phyloP scores from a whole-genome alignment of 805 yeast species.

The Torulaspora indica region DNA sequence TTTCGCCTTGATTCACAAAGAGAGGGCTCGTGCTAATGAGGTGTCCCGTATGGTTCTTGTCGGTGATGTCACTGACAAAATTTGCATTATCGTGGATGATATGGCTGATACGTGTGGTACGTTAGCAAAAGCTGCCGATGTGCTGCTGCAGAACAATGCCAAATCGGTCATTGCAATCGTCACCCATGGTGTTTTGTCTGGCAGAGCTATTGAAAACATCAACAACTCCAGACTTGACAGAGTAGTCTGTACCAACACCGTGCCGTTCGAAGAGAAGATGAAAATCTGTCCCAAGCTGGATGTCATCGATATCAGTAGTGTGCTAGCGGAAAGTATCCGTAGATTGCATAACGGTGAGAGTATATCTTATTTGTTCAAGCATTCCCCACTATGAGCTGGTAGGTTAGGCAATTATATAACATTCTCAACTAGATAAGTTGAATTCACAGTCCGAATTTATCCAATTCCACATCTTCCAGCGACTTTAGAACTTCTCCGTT shows the following conservation, averaged over 20 bases:
- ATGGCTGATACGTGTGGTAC: constrained; percentile 93
- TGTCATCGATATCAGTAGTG: constrained; percentile 63
- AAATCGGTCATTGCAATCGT: constrained; percentile 73
- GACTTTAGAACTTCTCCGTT: constrained; percentile 54
- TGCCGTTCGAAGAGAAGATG: constrained; percentile 66
- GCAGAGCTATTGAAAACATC: constrained; percentile 66
- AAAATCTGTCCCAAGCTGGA: constrained; percentile 54
- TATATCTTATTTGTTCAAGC: constrained; percentile 65
- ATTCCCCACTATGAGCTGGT: constrained; percentile 29
- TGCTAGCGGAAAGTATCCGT: constrained; percentile 75
- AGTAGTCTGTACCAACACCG: constrained; percentile 76
- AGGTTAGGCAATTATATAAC: neutral
- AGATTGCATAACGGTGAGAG: constrained; percentile 86
- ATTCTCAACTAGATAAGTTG: neutral
- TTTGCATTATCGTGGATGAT: constrained; percentile 77
- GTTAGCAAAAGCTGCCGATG: constrained; percentile 75
- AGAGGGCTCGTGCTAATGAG: constrained; percentile 77
- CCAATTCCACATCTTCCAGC: constrained; percentile 49
- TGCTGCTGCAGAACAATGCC: constrained; percentile 62
- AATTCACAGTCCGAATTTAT: constrained; percentile 42
- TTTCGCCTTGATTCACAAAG: constrained; percentile 81
- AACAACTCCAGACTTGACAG: constrained; percentile 62
- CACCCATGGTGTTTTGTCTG: constrained; percentile 75
- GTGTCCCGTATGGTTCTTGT: constrained; percentile 81
- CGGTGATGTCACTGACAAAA: constrained; percentile 74